Evolutionary conservation across 192 early-diverging fungal species (phyloP).

Genomic region (Podila epicladia): DNA sequence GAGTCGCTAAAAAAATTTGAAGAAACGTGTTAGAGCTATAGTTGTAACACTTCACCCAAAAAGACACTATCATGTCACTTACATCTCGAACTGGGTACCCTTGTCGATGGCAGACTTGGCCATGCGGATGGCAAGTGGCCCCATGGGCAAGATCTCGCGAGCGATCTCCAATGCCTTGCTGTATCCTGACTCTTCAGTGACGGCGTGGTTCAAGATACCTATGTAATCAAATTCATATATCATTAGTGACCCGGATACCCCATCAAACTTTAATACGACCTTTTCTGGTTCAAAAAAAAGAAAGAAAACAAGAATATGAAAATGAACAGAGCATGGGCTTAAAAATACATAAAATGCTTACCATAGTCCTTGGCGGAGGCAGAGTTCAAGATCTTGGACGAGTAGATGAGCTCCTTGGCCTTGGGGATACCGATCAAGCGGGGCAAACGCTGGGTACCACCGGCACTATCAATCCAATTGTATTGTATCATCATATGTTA

Average conservation of each 20-base stretch:
- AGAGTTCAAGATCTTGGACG: slow-evolving; percentile 74
- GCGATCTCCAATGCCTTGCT: slow-evolving; percentile 84
- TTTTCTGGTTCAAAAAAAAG: no score
- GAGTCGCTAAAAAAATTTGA: slow-evolving; percentile 60
- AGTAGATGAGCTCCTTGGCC: slow-evolving; percentile 96
- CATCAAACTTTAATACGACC: no score
- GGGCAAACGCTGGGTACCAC: slow-evolving; percentile 93
- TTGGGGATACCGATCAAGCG: slow-evolving; percentile 85
- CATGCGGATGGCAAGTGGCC: slow-evolving; percentile 89
- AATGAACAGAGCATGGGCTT: background rate
- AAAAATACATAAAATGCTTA: slow-evolving; percentile 9
- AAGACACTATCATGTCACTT: slow-evolving; percentile 16
- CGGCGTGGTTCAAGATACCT: slow-evolving; percentile 86
- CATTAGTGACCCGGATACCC: background rate
- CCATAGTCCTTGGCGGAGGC: slow-evolving; percentile 71
- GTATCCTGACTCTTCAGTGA: slow-evolving; percentile 67
- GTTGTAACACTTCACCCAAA: background rate
- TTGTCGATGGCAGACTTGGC: slow-evolving; percentile 92
- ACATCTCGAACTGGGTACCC: slow-evolving; percentile 83
- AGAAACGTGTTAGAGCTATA: background rate
- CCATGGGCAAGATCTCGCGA: slow-evolving; percentile 77
- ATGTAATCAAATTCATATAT: slow-evolving; percentile 6
- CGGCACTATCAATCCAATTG: slow-evolving; percentile 67
- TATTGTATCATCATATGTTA: background rate
- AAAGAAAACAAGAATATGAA: no score